Percentiles rank a stretch among this genome's conserved stretches.
Evolutionary conservation across 1,139 yeast genomes (phyloP).

Genomic region (Pichia sp.): DNA sequence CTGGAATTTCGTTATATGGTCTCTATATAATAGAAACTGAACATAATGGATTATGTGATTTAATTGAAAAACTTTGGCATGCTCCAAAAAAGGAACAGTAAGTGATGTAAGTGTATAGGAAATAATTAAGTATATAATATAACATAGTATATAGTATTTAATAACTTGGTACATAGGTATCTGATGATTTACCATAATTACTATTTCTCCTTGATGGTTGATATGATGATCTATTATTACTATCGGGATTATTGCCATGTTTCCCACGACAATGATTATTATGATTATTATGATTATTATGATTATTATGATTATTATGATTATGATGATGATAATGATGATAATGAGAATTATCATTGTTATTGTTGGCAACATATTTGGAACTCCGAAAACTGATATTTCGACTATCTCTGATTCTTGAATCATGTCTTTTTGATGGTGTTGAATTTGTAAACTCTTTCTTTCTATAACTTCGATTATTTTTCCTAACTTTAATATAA

Average conservation of each 20-base stretch:
- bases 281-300: no score
- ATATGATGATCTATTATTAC: neutral
- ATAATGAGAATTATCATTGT: neutral
- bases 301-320: neutral
- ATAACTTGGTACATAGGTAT: neutral
- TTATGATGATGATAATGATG: neutral
- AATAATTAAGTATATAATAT: neutral
- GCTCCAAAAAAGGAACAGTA: neutral
- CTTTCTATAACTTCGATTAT: no score
- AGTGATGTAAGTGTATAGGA: neutral
- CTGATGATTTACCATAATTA: neutral
- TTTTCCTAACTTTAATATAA: constrained; percentile 12
- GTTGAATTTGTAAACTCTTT: neutral
- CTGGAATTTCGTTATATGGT: constrained; percentile 59
- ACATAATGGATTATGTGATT: constrained; percentile 36
- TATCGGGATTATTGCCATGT: neutral
- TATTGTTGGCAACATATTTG: neutral
- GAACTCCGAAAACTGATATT: neutral
- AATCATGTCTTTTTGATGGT: neutral
- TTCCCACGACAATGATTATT: no score
- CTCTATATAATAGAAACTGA: constrained; percentile 57
- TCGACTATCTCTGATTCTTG: neutral
- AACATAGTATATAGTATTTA: neutral
- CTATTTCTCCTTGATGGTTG: neutral
- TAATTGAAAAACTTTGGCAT: constrained; percentile 14